These are phyloP conservation scores for Gentiana straminea DNA, from an alignment of 257 asterid genomes.

Conservation along the genomic window DNA sequence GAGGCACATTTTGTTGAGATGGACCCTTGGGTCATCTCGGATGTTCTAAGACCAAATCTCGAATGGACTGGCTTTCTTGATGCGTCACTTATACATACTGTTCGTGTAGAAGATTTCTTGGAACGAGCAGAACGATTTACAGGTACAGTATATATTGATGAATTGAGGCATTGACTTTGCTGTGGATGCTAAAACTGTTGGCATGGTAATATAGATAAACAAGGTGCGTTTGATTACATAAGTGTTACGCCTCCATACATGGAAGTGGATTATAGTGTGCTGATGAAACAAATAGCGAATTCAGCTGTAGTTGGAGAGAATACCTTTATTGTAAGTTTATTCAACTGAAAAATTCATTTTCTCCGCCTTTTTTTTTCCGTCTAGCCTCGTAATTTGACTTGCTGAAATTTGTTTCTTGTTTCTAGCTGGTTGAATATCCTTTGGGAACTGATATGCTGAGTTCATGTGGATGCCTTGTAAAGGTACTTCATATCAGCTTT, in stretches of 20 bases:
- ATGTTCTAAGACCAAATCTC: constrained; percentile 75
- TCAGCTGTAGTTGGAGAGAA: constrained; percentile 75
- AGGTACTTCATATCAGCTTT: constrained; percentile 32
- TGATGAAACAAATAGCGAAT: constrained; percentile 70
- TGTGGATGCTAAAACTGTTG: too few species aligned
- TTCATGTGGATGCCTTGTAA: constrained; percentile 60
- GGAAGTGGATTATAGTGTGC: constrained; percentile 66
- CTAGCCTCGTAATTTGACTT: not conserved
- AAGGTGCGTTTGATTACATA: constrained; percentile 60
- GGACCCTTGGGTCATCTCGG: constrained; percentile 98
- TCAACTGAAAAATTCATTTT: too few species aligned
- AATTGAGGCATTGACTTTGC: not conserved
- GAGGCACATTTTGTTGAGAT: constrained; percentile 98
- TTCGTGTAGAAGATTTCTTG: constrained; percentile 74
- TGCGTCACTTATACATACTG: constrained; percentile 62
- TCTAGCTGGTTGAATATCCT: constrained; percentile 88
- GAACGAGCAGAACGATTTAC: constrained; percentile 46
- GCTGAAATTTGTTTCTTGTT: constrained; percentile 1
- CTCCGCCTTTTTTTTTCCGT: not conserved
- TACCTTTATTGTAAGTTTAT: constrained; percentile 63
- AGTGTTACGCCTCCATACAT: constrained; percentile 94
- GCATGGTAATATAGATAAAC: constrained; percentile 30
- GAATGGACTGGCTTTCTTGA: constrained; percentile 76
- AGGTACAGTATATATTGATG: constrained; percentile 28
- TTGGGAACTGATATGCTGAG: constrained; percentile 74